Evolutionary conservation across 2,329 filamentous ascomycete genomes (phyloP), one percentile per base, ranked within the genome.

Genomic region (Aspergillus glaucus): DNA sequence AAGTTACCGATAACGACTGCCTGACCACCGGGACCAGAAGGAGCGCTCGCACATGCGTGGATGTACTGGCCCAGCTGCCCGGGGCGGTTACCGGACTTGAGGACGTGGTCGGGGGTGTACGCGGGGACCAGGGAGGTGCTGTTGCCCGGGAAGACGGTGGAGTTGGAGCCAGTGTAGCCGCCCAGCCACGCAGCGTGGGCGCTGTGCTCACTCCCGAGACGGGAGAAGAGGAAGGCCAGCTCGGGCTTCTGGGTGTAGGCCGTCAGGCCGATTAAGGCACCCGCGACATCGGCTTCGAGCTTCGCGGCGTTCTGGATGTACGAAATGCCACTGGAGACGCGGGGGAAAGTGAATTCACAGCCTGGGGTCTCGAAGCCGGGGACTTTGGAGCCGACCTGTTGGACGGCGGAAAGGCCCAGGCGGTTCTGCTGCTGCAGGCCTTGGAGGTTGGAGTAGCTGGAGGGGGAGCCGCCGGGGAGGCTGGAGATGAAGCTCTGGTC

Each of bases 161-260:
- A 30, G 4, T 48, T 42, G 3, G 50, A 32, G 24, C 49, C 42
- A 5, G 55, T 49, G 30, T 55, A 48, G 28, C 50, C 52, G 6
- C 56, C 59, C 12, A 64, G 54, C 32, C 56, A 57, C 30, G 54
- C 50, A 10, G 59, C 50, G 19, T 59, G 57, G 4, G 52, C 52
- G 26, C 47, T 53, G 48, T 65, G 62, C 51, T 61, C 49, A 32
- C 60, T 58, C 10, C 61, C 62, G 41, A 65, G 49, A 30, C 62
- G 58, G 10, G 62, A 55, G 36, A 63, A 32, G 9, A 65, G 51
- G 56, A 65, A 64, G 4, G 62, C 51, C 15, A 64, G 59, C 53
- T 65, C 59, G 14, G 62, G 62, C 1, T 62, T 53, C 32, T 62
- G 51, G 24, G 62, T 61, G 47, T 58, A 65, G 10, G 56, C 62